Evolutionary conservation across 495 filamentous ascomycete species (phyloP).

Genomic region (Daldinia childiae): DNA sequence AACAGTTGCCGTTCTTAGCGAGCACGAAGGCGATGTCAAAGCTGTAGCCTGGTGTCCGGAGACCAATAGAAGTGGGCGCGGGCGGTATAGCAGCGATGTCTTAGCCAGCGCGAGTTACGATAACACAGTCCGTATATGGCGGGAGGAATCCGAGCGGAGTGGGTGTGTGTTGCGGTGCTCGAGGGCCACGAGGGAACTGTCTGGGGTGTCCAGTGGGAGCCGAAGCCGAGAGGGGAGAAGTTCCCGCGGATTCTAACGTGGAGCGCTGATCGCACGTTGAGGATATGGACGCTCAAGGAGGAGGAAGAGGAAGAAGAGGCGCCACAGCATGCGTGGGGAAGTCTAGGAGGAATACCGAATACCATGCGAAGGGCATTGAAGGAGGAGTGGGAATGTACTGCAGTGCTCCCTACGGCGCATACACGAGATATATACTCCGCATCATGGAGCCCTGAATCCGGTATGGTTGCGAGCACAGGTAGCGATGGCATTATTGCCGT

Average conservation of each 20-base stretch:
- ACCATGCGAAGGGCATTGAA: slow-evolving; percentile 79
- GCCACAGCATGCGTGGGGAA: slow-evolving; percentile 48
- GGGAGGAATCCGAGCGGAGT: slow-evolving; percentile 89
- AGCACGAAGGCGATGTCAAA: slow-evolving; percentile 95
- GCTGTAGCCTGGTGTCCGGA: slow-evolving; percentile 89
- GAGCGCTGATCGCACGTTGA: slow-evolving; percentile 79
- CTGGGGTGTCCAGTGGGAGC: slow-evolving; percentile 88
- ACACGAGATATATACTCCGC: slow-evolving; percentile 82
- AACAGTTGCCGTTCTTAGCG: slow-evolving; percentile 91
- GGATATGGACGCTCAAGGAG: slow-evolving; percentile 76
- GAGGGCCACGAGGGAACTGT: slow-evolving; percentile 83
- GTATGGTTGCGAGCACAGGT: slow-evolving; percentile 81
- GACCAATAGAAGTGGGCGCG: slow-evolving; percentile 56
- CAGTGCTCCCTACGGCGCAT: slow-evolving; percentile 75
- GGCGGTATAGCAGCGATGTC: slow-evolving; percentile 63
- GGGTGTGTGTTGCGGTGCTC: slow-evolving; percentile 86
- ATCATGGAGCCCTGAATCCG: slow-evolving; percentile 78
- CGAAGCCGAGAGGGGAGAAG: slow-evolving; percentile 48
- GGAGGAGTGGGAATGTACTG: slow-evolving; percentile 83
- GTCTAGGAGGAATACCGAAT: slow-evolving; percentile 70
- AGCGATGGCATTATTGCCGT: slow-evolving; percentile 86
- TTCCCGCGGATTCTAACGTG: slow-evolving; percentile 76
- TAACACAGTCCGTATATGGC: slow-evolving; percentile 86
- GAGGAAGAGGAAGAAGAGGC: slow-evolving; percentile 60
- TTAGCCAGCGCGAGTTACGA: slow-evolving; percentile 91